phyloP scores from a whole-genome alignment of 768 basidiomycete species.

The Leccinum sublutescens region DNA sequence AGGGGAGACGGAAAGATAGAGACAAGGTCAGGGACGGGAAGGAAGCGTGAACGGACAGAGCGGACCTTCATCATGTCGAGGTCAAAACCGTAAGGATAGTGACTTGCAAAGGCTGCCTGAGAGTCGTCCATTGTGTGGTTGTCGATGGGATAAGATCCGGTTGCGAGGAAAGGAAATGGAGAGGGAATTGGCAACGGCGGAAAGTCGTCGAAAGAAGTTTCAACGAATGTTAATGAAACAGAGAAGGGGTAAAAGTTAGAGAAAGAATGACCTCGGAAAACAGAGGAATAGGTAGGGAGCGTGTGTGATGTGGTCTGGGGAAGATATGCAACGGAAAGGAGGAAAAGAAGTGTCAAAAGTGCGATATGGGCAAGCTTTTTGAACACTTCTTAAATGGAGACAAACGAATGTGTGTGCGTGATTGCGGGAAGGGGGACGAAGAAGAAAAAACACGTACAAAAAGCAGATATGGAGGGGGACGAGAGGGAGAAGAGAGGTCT shows the following conservation, averaged over 20 bases:
- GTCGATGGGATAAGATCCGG: slow-evolving; percentile 24
- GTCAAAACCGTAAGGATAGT: slow-evolving; percentile 77
- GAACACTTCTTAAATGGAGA: slow-evolving; percentile 22
- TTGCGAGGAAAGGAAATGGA: slow-evolving; percentile 36
- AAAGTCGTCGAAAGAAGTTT: slow-evolving; percentile 37
- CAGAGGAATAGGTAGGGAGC: slow-evolving; percentile 42
- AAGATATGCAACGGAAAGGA: slow-evolving; percentile 27
- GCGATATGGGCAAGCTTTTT: slow-evolving; percentile 27
- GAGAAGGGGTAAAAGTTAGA: slow-evolving; percentile 53
- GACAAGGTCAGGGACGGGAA: slow-evolving; percentile 2
- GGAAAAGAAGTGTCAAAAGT: slow-evolving; percentile 27
- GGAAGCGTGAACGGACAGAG: slow-evolving; percentile 2
- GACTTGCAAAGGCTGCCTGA: slow-evolving; percentile 65
- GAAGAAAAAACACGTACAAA: slow-evolving; percentile 41
- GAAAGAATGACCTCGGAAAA: slow-evolving; percentile 44
- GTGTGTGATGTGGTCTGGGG: slow-evolving; percentile 36
- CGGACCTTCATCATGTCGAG: slow-evolving; percentile 91
- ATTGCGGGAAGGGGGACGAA: slow-evolving; percentile 19
- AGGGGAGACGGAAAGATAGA: background rate
- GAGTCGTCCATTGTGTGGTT: slow-evolving; percentile 64
- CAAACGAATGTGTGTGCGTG: slow-evolving; percentile 34
- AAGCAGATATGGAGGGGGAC: slow-evolving; percentile 29
- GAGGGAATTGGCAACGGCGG: slow-evolving; percentile 50
- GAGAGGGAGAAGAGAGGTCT: slow-evolving; percentile 33
- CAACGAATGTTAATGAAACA: slow-evolving; percentile 43